Base-by-base conservation (phyloP, 768 basidiomycete genomes). In the Calocera cornea region DNA sequence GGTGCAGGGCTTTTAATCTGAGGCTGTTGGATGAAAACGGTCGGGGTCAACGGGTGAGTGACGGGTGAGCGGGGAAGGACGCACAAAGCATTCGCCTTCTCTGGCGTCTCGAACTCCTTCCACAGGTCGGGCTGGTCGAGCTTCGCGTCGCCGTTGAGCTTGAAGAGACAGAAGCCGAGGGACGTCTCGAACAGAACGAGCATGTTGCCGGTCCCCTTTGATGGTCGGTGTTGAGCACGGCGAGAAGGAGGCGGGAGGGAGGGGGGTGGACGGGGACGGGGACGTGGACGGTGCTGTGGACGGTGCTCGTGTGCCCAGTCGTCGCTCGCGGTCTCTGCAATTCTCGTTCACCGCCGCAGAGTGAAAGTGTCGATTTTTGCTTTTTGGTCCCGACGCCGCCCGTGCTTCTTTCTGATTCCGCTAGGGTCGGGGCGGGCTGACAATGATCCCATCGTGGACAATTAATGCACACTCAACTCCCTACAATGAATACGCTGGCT, bases 141-240 rank as follows among this genome's bases (percentile, higher is more conserved):
- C 80, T 95, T 97, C 66, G 89, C 89, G 41, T 90, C 81, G 79
- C 93, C 88, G 65, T 88, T 87, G 71, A 95, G 83, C 79, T 97
- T 97, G 87, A 99, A 97, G 66, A 99, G 88, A 81, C 92, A 94
- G 82, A 93, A 97, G 78, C 95, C 93, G 78, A 95, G 85, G 41
- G 93, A 85, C 1, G 93, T 94, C 81, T 98, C 97, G 80, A 94
- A 93, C 71, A 99, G 83, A 50, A 98, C 95, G 78, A 97, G 85
- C 94, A 98, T 98, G 19, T 29, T 60, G 2, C 2, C 54, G 10
- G 24, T n/a, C n/a, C n/a, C n/a, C n/a, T n/a, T n/a, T n/a, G n/a
- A n/a, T n/a, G n/a, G n/a, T n/a, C 5, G 16, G 44, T 47, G 44
- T 47, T 19, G 44, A 38, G 36, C 7, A 38, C 5, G 36, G 14